Evolutionary conservation across 108 stramenopile species (phyloP), one percentile per base, ranked within the genome.

Genomic region (Aurantiochytrium sp.): DNA sequence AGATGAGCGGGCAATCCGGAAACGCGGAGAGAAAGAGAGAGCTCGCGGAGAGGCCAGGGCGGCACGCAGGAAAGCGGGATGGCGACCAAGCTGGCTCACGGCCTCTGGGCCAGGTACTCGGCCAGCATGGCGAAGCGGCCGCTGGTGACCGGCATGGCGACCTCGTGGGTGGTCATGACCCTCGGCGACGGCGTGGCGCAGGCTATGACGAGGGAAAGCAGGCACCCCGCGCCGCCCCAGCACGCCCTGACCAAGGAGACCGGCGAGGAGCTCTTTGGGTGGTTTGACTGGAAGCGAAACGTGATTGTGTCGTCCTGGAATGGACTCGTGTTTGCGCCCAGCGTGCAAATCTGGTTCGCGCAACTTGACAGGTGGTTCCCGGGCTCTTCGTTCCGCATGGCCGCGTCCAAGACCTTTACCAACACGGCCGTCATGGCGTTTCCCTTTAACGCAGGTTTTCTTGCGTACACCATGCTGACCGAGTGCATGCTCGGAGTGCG

Each of bases 131-230:
- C 49, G 43, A 83, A 83, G 51, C 12, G 51, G 49, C 76, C 76
- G 23, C n/a, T 83, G 76, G 49, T 35, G 45, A 83, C 76, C 19
- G 51, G 51, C 51, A 83, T 83, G 76, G 76, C 51, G 49, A 83
- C 76, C 18, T 47, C 76, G 3, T 53, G 49, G 51, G 23, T 12
- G 23, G 76, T 53, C 51, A 83, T 83, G 76, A 83, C 49, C 76
- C 43, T 53, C n/a, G 76, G 76, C n/a, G 76, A 83, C 28, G 76
- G 49, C 25, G 49, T 83, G 76, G 76, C 76, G 19, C 76, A 83
- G 51, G 45, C 45, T 23, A 47, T 83, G 19, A 69, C 64, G 25
- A 18, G 21, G 64, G 1, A 18, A 6, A 69, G 42, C 35, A 69
- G 64, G 64, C 64, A 69, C 25, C 64, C 64, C 14, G 42, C 6